Evolutionary conservation across 2,329 filamentous ascomycete species (phyloP), one percentile per base, ranked within the genome.

Genomic region (Ascosphaera apis): DNA sequence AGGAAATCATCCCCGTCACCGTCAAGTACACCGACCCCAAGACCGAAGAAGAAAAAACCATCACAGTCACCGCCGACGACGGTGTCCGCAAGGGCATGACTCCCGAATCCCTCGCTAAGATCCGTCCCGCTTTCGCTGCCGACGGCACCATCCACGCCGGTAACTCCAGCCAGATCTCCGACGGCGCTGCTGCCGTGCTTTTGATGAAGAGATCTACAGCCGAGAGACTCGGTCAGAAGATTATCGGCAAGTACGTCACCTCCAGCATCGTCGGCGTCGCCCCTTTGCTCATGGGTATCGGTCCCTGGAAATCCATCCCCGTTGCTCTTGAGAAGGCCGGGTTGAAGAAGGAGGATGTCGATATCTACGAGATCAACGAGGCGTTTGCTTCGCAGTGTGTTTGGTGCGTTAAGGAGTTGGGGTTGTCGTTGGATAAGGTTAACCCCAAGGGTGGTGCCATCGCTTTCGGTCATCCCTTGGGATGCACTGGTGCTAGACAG

Each of bases 281-380:
- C 51, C 88, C 88, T 31, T 68, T 93, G 39, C 75, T 95, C 46
- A 95, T 98, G 88, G 88, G 88, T 43, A 66, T 92, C 45, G 88
- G 88, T 1, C 88, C 88, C 35, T 92, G 82, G 72, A 84, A 84
- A 58, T 84, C 88, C 39, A 95, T 98, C 50, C 88, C 88, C 44
- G 78, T 84, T 53, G 84, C 81, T 3, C 74, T 93, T 38, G 69
- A 80, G 53, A 84, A 88, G 55, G 80, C 84, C 0, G 83, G 84
- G 40, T 72, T 98, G 47, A 66, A 64, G 53, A 81, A 76, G 57
- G 76, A 91, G 39, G 86, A 95, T 46, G 82, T 98, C 19, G 88
- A 95, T 54, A 86, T 95, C 51, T 95, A 71, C 51, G 88, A 98
- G 69, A 93, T 98, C 67, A 98, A 98, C 65, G 88, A 98, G 69